Evolutionary conservation across 352 stramenopile genomes (phyloP).

Genomic region (Globisporangium yorkense): DNA sequence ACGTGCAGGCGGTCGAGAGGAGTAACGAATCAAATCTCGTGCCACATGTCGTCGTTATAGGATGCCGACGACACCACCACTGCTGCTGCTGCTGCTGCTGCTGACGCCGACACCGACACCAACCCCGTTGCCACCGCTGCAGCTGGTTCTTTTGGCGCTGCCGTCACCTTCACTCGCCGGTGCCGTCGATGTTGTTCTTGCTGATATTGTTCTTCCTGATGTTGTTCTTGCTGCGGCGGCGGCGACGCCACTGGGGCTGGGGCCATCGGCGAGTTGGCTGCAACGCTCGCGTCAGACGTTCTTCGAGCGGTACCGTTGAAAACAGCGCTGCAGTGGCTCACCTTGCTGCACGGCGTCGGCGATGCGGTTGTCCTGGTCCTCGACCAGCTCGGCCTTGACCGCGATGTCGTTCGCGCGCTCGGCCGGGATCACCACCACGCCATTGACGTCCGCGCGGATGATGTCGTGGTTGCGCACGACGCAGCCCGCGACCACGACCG

Average conservation of each 20-base stretch:
- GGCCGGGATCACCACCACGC: slow-evolving; percentile 68
- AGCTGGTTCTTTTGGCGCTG: too few relatives aligned
- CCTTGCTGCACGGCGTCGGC: slow-evolving; percentile 72
- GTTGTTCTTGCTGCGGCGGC: too few relatives aligned
- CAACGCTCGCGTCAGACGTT: slow-evolving; percentile 37
- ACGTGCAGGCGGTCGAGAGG: neutral
- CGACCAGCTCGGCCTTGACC: slow-evolving; percentile 65
- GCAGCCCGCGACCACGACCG: slow-evolving; percentile 64
- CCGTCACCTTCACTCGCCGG: slow-evolving; percentile 9
- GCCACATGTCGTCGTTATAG: slow-evolving; percentile 12
- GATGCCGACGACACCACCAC: neutral
- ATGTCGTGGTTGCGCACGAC: slow-evolving; percentile 77
- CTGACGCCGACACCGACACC: neutral
- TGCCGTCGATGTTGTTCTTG: slow-evolving; percentile 8
- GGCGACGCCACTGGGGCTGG: neutral
- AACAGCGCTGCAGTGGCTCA: slow-evolving; percentile 64
- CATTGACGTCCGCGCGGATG: slow-evolving; percentile 79
- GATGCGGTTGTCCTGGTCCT: slow-evolving; percentile 79
- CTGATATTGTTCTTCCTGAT: slow-evolving; percentile 29
- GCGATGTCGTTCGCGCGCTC: slow-evolving; percentile 68
- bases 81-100: too few relatives aligned
- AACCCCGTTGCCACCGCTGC: neutral
- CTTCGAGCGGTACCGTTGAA: slow-evolving; percentile 74
- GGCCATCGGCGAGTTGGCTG: neutral
- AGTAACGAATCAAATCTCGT: slow-evolving; percentile 2